These are phyloP conservation scores for Pilobolus umbonatus DNA, from an alignment of 192 early-diverging fungal species.

Conservation along the genomic window DNA sequence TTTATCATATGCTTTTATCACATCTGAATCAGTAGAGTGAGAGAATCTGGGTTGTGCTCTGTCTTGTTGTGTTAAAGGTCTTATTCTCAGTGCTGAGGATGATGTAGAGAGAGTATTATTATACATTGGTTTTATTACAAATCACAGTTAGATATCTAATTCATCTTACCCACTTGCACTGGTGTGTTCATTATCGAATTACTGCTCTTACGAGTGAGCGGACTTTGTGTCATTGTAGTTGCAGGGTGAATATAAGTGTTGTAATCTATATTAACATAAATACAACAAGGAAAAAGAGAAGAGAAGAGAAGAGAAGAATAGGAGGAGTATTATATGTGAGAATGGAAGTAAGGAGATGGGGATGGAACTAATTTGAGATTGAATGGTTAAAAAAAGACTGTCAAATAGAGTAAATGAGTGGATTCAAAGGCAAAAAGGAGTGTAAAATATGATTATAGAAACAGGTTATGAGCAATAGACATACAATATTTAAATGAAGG, in stretches of 20 bases:
- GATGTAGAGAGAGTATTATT: neutral
- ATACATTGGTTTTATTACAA: neutral
- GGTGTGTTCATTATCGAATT: neutral
- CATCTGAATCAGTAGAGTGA: constrained; percentile 24
- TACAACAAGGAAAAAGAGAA: neutral
- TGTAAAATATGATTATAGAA: constrained; percentile 14
- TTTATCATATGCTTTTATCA: constrained; percentile 29
- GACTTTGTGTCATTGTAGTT: constrained; percentile 1
- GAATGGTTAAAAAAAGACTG: neutral
- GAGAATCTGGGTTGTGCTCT: constrained; percentile 23
- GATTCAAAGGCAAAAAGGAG: too few relatives aligned
- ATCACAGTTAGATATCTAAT: neutral
- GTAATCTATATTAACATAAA: neutral
- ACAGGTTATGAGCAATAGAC: neutral
- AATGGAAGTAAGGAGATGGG: too few relatives aligned
- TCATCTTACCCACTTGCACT: constrained; percentile 5
- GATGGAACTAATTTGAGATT: too few relatives aligned
- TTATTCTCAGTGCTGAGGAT: constrained; percentile 20
- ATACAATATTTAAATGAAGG: neutral
- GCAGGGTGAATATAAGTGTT: neutral
- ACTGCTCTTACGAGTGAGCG: neutral
- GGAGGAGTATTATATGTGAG: neutral
- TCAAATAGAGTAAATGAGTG: constrained; percentile 8
- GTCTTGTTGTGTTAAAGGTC: constrained; percentile 28
- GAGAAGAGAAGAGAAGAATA: neutral